A percentile compares a stretch with the other conserved stretches of the same genome.
These are phyloP conservation scores for Singerocomus rubriflavus DNA, from an alignment of 1,284 basidiomycete genomes.

Conservation along the genomic window DNA sequence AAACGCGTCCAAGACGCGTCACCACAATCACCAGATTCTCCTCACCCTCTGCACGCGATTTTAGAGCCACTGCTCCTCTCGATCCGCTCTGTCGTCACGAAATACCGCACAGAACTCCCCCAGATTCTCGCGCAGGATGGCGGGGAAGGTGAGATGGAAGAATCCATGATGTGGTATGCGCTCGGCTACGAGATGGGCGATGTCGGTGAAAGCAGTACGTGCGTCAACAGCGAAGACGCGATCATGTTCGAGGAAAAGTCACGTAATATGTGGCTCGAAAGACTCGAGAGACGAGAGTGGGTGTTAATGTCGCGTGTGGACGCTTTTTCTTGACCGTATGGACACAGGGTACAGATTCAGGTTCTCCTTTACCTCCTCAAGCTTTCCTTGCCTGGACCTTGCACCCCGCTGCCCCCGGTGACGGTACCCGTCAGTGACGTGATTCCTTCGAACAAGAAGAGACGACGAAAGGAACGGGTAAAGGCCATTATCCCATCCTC, in stretches of 20 bases:
- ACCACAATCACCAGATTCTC: slow-evolving; percentile 12
- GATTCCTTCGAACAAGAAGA: slow-evolving; percentile 24
- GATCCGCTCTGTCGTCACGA: slow-evolving; percentile 49
- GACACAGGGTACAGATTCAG: slow-evolving; percentile 65
- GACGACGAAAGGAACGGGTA: slow-evolving; percentile 37
- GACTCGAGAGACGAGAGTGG: slow-evolving; percentile 71
- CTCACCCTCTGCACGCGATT: slow-evolving; percentile 54
- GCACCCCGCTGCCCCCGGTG: slow-evolving; percentile 21
- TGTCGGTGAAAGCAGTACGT: slow-evolving; percentile 21
- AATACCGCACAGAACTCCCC: slow-evolving; percentile 61
- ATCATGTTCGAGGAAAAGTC: slow-evolving; percentile 47
- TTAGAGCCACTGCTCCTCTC: slow-evolving; percentile 61
- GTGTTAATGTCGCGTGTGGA: slow-evolving; percentile 28
- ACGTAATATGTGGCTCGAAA: slow-evolving; percentile 53
- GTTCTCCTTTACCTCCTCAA: slow-evolving; percentile 65
- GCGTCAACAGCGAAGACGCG: slow-evolving; percentile 26
- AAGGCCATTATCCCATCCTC: slow-evolving; percentile 31
- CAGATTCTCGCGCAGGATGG: slow-evolving; percentile 55
- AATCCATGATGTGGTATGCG: slow-evolving; percentile 71
- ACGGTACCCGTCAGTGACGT: slow-evolving; percentile 18
- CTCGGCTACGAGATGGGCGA: slow-evolving; percentile 50
- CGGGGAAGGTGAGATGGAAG: slow-evolving; percentile 59
- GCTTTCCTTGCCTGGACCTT: slow-evolving; percentile 56
- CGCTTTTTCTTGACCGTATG: slow-evolving; percentile 1
- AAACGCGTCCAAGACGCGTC: slow-evolving; percentile 41